phyloP scores from a whole-genome alignment of 1,284 basidiomycete genomes.

The Amylostereum areolatum region DNA sequence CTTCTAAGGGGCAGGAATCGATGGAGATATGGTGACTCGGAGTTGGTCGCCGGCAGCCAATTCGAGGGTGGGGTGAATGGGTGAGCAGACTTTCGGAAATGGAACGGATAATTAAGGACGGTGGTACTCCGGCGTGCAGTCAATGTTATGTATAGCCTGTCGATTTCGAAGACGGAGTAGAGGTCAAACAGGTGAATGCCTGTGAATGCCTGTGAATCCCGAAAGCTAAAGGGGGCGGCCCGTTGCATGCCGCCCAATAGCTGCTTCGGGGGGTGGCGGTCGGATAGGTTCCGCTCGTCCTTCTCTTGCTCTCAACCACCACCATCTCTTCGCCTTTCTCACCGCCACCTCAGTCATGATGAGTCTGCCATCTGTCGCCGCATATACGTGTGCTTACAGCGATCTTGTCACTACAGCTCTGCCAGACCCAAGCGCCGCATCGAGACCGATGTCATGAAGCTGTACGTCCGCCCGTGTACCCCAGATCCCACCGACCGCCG shows the following conservation, averaged over 20 bases:
- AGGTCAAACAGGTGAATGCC: background rate
- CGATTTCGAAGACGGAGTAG: background rate
- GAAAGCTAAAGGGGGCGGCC: background rate
- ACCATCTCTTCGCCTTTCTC: background rate
- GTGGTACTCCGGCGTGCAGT: no score
- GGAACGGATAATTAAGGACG: background rate
- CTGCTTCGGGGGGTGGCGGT: background rate
- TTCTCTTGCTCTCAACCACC: slow-evolving; percentile 1
- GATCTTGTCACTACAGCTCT: slow-evolving; percentile 25
- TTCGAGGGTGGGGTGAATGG: background rate
- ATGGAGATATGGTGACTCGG: background rate
- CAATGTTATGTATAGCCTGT: no score
- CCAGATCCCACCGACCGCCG: background rate
- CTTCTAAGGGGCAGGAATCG: slow-evolving; percentile 29
- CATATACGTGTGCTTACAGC: slow-evolving; percentile 3
- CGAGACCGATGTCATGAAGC: slow-evolving; percentile 99
- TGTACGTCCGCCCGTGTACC: slow-evolving; percentile 51
- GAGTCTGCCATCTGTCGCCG: slow-evolving; percentile 15
- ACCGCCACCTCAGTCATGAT: slow-evolving; percentile 21
- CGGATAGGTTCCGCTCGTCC: background rate
- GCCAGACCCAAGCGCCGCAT: slow-evolving; percentile 87
- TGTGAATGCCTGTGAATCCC: background rate
- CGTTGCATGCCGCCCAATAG: background rate
- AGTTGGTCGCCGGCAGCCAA: background rate
- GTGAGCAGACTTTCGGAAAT: background rate